Base-by-base conservation (phyloP, 495 filamentous ascomycete species). In the Aspergillus coremiiformis region DNA sequence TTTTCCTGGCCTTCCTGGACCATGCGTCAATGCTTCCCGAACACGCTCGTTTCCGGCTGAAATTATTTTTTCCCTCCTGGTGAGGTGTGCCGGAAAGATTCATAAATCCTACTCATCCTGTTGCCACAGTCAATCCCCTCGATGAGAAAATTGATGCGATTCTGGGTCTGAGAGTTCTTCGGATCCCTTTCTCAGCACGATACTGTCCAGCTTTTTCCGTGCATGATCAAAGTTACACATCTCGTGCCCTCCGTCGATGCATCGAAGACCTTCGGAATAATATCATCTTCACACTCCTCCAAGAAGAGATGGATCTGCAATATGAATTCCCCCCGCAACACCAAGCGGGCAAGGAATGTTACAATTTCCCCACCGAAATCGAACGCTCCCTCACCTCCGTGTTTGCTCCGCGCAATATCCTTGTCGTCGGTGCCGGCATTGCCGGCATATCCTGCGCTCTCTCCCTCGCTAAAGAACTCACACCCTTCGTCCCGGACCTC, bases 401-500 rank as follows among this genome's bases (percentile, higher is more conserved):
- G 12, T 41, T 51, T 37, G 63, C 62, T 7, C 62, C 67, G 7
- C 66, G 59, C 23, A 55, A 65, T n/a, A 69, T 76, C 32, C 55
- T 69, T 49, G 78, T 82, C 46, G 68, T 81, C 30, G 80, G 81
- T 35, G 77, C 74, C 11, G 81, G 81, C 14, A 79, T 82, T 48
- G 71, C 77, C 2, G 81, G 81, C 45, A 67, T 82, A 39, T 70
- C 76, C 3, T 69, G 73, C 24, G 80, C 80, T 5, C 65, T 84
- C 6, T 64, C 79, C 5, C 61, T 84, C 9, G 70, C 71, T 9
- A 70, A 71, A 44, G 69, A 73, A 54, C 68, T 78, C 27, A 56
- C 67, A 0, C 76, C 75, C 0, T 63, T 63, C 23, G 67, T 73
- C 24, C 67, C 72, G 4, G 64, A 71, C 12, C 62, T 78, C 19